Evolutionary conservation across 495 filamentous ascomycete species (phyloP).

Genomic region (Talaromyces trachyspermus): DNA sequence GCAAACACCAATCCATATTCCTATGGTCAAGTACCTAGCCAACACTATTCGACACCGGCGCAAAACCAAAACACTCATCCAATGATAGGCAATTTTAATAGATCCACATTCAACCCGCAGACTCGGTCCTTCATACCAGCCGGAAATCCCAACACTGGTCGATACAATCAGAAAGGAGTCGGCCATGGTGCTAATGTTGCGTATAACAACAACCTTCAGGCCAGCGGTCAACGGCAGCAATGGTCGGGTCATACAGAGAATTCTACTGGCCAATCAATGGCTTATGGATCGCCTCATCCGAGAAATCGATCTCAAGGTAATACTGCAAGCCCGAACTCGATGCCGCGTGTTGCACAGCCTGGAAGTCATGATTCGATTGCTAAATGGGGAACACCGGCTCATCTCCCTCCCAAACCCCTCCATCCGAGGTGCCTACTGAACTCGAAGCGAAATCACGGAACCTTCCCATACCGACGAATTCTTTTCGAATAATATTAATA

Average conservation of each 20-base stretch:
- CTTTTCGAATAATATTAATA: no score
- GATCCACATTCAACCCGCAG: slow-evolving; percentile 86
- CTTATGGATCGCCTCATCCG: neutral
- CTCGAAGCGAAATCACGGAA: slow-evolving; percentile 33
- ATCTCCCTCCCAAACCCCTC: slow-evolving; percentile 50
- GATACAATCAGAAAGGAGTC: slow-evolving; percentile 24
- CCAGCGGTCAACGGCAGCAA: slow-evolving; percentile 16
- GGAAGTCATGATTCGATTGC: slow-evolving; percentile 35
- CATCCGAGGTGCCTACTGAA: slow-evolving; percentile 42
- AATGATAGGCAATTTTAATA: slow-evolving; percentile 72
- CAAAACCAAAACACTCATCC: slow-evolving; percentile 59
- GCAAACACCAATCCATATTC: slow-evolving; percentile 51
- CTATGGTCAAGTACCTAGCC: slow-evolving; percentile 60
- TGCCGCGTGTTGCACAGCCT: slow-evolving; percentile 15
- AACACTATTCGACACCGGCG: slow-evolving; percentile 56
- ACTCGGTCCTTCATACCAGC: slow-evolving; percentile 81
- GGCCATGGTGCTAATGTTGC: slow-evolving; percentile 24
- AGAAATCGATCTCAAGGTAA: slow-evolving; percentile 13
- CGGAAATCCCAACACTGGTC: slow-evolving; percentile 16
- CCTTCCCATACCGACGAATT: slow-evolving; percentile 13
- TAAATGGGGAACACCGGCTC: slow-evolving; percentile 49
- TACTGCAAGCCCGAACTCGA: neutral
- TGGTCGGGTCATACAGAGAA: slow-evolving; percentile 35
- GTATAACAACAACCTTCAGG: slow-evolving; percentile 20
- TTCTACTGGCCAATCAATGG: slow-evolving; percentile 8